Conservation (phyloP, 2,329 filamentous ascomycete genomes). For the Coniochaeta pulveracea region DNA sequence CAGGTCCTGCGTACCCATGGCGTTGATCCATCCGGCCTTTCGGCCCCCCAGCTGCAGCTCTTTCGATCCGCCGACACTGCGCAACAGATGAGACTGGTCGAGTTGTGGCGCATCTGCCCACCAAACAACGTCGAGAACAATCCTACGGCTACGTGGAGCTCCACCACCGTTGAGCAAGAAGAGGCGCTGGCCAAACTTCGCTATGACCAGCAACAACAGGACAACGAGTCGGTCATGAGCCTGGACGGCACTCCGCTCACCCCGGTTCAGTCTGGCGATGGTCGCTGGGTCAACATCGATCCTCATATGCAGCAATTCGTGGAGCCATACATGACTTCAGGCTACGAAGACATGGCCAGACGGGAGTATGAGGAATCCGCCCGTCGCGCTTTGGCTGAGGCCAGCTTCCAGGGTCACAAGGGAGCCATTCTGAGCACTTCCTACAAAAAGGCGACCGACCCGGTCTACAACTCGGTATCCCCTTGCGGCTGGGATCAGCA, state of each 20-base stretch:
- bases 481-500: slow-evolving; percentile 24
- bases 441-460: slow-evolving; percentile 52
- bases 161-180: slow-evolving; percentile 43
- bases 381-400: slow-evolving; percentile 17
- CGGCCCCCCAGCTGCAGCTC: slow-evolving; percentile 64
- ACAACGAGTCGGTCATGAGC: slow-evolving; percentile 29
- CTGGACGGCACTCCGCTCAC: slow-evolving; percentile 41
- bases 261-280: slow-evolving; percentile 38
- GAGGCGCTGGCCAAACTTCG: slow-evolving; percentile 48
- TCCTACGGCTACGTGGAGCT: slow-evolving; percentile 37
- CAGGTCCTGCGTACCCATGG: slow-evolving; percentile 52
- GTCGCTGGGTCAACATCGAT: slow-evolving; percentile 31
- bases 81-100: slow-evolving; percentile 64
- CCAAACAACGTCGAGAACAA: slow-evolving; percentile 47
- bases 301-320: slow-evolving; percentile 30
- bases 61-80: slow-evolving; percentile 64
- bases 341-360: slow-evolving; percentile 61
- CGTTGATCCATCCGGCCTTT: slow-evolving; percentile 59
- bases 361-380: slow-evolving; percentile 49
- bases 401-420: slow-evolving; percentile 31
- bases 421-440: slow-evolving; percentile 22
- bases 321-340: slow-evolving; percentile 77
- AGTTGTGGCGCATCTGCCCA: slow-evolving; percentile 77
- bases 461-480: slow-evolving; percentile 45
- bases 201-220: slow-evolving; percentile 23